Evolutionary conservation across 768 basidiomycete genomes (phyloP).

Genomic region (Tulasnella sp.): DNA sequence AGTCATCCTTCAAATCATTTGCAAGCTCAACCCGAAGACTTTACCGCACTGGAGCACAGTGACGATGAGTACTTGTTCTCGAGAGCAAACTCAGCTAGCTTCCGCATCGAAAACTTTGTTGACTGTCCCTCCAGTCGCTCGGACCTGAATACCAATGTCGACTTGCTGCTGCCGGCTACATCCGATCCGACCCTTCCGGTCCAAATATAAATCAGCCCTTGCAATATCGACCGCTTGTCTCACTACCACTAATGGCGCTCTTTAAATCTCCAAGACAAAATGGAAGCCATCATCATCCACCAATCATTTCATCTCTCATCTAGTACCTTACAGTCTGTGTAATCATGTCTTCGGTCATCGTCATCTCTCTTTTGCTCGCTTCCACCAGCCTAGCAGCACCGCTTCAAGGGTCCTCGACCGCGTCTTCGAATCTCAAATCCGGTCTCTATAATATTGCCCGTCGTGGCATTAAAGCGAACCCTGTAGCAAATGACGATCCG

Average conservation of each 20-base stretch:
- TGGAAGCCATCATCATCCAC: neutral
- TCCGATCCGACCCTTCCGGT: neutral
- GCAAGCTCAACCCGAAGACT: neutral
- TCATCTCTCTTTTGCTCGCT: neutral
- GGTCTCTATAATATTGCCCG: constrained; percentile 1
- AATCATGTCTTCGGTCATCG: neutral
- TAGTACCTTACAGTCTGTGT: neutral
- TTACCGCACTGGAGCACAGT: neutral
- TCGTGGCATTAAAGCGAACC: neutral
- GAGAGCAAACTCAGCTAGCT: too few species aligned
- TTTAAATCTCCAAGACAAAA: neutral
- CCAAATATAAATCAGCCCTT: neutral
- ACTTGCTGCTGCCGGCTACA: neutral
- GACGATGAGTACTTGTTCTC: too few species aligned
- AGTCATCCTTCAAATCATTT: neutral
- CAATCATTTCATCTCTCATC: neutral
- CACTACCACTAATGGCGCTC: neutral
- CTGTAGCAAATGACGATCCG: neutral
- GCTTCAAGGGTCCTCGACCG: neutral
- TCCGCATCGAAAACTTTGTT: neutral
- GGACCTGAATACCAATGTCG: neutral
- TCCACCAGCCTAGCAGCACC: neutral
- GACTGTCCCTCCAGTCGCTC: neutral
- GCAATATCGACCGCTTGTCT: neutral
- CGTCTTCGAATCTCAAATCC: neutral